Conservation (phyloP, 1,139 yeast species). For the Protomyces pachydermus region DNA sequence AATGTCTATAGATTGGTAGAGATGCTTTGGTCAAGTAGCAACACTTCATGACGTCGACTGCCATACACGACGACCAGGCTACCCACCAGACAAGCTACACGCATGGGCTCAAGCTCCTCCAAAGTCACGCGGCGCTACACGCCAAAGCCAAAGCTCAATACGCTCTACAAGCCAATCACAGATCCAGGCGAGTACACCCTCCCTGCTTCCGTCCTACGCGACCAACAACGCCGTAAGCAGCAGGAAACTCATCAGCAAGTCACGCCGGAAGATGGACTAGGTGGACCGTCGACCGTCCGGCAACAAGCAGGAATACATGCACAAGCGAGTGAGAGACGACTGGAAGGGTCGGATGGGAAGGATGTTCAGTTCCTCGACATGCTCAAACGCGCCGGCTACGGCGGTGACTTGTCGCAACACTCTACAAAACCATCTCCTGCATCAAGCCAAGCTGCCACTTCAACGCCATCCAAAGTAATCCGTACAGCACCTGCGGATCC, state of each 20-base stretch:
- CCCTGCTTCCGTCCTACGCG: not conserved
- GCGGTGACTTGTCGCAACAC: not conserved
- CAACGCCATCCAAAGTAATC: not conserved
- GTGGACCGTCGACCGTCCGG: not conserved
- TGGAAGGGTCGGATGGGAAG: not conserved
- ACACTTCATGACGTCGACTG: not conserved
- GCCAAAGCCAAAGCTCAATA: not conserved
- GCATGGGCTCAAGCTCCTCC: not conserved
- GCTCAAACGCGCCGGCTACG: not conserved
- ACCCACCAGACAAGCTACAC: not conserved
- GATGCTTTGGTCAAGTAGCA: not conserved
- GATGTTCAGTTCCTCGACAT: not conserved
- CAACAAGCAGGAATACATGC: not conserved
- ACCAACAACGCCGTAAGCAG: not conserved
- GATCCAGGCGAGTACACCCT: not conserved
- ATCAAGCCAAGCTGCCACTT: not conserved
- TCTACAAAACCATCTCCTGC: not conserved
- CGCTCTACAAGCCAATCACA: not conserved
- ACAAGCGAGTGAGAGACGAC: not conserved
- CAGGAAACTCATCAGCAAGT: not conserved
- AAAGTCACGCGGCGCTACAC: not conserved
- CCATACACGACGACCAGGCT: no score
- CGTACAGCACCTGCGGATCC: not conserved
- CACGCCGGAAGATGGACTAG: not conserved
- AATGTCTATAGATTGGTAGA: not conserved